Evolutionary conservation across 2,329 filamentous ascomycete genomes (phyloP).

Genomic region (Xylaria sp.): DNA sequence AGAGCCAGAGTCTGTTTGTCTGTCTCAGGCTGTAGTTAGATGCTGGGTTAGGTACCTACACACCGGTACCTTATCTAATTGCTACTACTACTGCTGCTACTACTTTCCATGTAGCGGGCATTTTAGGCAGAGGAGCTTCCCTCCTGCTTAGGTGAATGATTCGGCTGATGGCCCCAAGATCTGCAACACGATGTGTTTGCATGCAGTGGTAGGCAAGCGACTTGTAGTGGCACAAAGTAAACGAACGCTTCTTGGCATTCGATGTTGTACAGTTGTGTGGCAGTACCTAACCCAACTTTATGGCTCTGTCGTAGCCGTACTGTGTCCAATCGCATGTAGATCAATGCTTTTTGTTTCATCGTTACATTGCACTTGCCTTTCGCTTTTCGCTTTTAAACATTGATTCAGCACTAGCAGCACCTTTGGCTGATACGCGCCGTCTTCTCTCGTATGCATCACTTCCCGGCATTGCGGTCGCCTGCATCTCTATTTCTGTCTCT

Average conservation of each 20-base stretch:
- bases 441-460: neutral
- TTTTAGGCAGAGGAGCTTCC: constrained; percentile 15
- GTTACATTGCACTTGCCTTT: constrained; percentile 3
- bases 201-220: constrained; percentile 22
- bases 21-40: neutral
- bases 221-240: constrained; percentile 10
- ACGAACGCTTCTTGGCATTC: constrained; percentile 20
- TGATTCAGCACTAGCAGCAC: neutral
- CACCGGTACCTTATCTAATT: no score
- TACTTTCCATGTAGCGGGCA: constrained; percentile 9
- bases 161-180: constrained; percentile 41
- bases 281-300: no score
- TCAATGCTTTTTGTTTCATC: neutral
- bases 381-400: neutral
- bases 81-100: no score
- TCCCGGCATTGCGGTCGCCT: neutral
- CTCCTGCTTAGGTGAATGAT: constrained; percentile 39
- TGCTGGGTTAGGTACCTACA: neutral
- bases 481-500: neutral
- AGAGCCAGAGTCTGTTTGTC: neutral
- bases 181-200: constrained; percentile 42
- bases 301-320: no score
- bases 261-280: constrained; percentile 1
- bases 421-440: neutral
- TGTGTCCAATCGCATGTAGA: neutral